Base-by-base conservation (phyloP, 495 filamentous ascomycete genomes). In the Trichodelitschia bisporula region DNA sequence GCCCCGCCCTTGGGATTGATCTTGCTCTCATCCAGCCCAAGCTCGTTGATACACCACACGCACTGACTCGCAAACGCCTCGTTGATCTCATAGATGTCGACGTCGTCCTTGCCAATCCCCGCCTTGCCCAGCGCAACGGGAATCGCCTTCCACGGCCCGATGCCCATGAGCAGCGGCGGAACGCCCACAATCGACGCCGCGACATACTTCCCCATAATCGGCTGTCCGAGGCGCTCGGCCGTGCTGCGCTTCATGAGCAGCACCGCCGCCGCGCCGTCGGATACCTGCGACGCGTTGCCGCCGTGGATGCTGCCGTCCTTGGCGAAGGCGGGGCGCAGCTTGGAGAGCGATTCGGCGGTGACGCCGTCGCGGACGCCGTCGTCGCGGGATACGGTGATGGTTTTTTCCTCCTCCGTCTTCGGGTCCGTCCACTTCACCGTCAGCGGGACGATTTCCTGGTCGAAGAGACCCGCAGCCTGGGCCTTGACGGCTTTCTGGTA, bases 71-170 rank as follows among this genome's bases (percentile, higher is more conserved):
- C 86, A 49, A 97, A 97, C 4, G 86, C 86, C 66, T 97, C 86
- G 61, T 97, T 97, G 62, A 97, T 95, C 68, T 97, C 86, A 47
- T 62, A 97, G 47, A 95, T 77, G 50, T 93, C 89, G 20, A 97
- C 79, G 38, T 95, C 86, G 28, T 84, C 74, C 55, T 76, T 80
- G 38, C 59, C 64, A 37, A 97, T 64, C 25, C 80, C 77, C 2
- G 82, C 75, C 48, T 86, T 83, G 50, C 71, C 60, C 37, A 91
- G 69, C 4, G 77, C 79, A 44, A 82, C 72, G 35, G 86, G 86
- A 48, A 97, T 93, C 18, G 86, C 83, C 50, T 80, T 80, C 74
- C 80, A 91, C 13, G 86, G 86, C 1, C 86, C 86, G 33, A 92
- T 56, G 40, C 86, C 86, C 86, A 97, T 97, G 28, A 93, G 69